Conservation (phyloP, 2,329 filamentous ascomycete genomes). For the Aspergillus fijiensis region DNA sequence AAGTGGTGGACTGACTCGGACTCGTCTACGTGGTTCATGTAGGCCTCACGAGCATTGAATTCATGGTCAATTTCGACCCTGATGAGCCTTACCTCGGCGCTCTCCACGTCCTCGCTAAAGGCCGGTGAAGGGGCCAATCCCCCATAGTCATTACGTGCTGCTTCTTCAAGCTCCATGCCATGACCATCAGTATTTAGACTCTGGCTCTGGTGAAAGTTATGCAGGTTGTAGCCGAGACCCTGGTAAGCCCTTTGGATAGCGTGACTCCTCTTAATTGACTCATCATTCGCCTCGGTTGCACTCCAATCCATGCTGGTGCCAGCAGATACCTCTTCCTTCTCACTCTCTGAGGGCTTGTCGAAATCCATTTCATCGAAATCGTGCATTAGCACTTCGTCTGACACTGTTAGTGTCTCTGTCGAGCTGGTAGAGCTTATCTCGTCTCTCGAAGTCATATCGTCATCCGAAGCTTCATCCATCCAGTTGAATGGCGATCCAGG, state of each 20-base stretch:
- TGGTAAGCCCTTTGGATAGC: too few relatives aligned
- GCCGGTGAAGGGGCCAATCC: background rate
- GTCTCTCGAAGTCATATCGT: background rate
- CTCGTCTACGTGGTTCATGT: background rate
- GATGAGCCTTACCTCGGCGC: background rate
- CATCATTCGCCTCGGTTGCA: too few relatives aligned
- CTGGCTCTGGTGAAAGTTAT: too few relatives aligned
- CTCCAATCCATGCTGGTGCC: too few relatives aligned
- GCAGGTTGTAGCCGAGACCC: too few relatives aligned
- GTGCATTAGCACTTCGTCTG: background rate
- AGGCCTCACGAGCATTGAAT: background rate
- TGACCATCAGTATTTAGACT: too few relatives aligned
- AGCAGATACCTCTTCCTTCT: too few relatives aligned
- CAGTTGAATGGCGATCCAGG: background rate
- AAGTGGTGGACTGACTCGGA: slow-evolving; percentile 24
- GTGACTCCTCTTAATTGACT: too few relatives aligned
- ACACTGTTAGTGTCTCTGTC: background rate
- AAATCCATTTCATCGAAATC: background rate
- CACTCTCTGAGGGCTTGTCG: background rate
- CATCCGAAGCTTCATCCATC: background rate
- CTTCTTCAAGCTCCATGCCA: too few relatives aligned
- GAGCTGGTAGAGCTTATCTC: background rate
- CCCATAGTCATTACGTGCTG: background rate
- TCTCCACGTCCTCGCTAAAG: background rate
- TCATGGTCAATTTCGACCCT: background rate